phyloP scores from a whole-genome alignment of 805 yeast genomes.

The Vanderwaltozyma tropicalis region DNA sequence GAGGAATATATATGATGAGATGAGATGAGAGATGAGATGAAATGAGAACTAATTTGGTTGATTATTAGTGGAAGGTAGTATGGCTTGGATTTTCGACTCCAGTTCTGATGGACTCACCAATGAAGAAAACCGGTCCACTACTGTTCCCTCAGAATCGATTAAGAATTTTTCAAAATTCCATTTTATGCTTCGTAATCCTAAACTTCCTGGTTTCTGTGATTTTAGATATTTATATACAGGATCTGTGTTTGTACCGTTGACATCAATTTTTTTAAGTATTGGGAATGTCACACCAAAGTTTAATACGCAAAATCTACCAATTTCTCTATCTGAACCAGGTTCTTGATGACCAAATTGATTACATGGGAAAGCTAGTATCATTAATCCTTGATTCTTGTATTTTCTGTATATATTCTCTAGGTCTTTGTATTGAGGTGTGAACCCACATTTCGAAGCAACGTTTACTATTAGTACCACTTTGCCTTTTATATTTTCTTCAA shows the following conservation, averaged over 20 bases:
- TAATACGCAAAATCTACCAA: constrained; percentile 57
- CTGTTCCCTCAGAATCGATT: constrained; percentile 44
- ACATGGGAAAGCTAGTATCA: constrained; percentile 78
- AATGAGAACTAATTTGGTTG: too few species aligned
- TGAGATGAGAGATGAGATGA: too few species aligned
- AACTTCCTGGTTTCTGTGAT: constrained; percentile 41
- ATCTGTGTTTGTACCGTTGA: constrained; percentile 74
- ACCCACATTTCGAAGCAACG: constrained; percentile 79
- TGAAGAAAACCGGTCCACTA: constrained; percentile 53
- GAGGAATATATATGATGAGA: too few species aligned
- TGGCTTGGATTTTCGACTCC: constrained; percentile 27
- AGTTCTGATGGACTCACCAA: constrained; percentile 55
- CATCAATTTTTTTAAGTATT: constrained; percentile 73
- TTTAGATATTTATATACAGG: constrained; percentile 76
- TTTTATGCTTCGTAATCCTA: constrained; percentile 61
- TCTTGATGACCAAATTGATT: constrained; percentile 82
- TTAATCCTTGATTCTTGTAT: constrained; percentile 53
- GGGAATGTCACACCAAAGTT: constrained; percentile 93
- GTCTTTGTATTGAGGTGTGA: constrained; percentile 67
- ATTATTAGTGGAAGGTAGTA: background rate
- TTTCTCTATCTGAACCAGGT: constrained; percentile 58
- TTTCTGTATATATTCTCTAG: constrained; percentile 58
- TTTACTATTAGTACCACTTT: constrained; percentile 78
- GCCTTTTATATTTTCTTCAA: constrained; percentile 48
- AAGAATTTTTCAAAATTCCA: constrained; percentile 78